Base-by-base conservation (phyloP, 139 green algal genomes). In the Tetratostichococcus sp. region DNA sequence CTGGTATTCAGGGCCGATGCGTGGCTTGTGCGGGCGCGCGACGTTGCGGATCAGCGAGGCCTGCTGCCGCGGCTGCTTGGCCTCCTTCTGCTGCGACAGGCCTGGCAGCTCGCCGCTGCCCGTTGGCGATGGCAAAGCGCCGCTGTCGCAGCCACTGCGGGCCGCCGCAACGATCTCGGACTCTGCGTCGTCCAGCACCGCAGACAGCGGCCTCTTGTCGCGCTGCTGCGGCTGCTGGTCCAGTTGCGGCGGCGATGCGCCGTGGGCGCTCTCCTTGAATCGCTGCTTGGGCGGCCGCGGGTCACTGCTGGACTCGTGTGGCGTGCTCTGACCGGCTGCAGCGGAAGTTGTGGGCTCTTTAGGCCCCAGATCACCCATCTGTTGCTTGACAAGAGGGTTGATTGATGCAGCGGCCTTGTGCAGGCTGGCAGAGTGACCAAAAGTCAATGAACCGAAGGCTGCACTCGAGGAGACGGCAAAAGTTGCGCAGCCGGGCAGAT, bases 1-100 rank as follows among this genome's bases (percentile, higher is more conserved):
- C 75, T 91, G 86, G 59, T 75, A 89, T 1, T 89, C 69, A 1
- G 80, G 62, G 0, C 86, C 86, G 8, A 91, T 69, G 32, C 86
- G 81, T 23, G 86, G 79, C 35, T 77, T 83, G 42, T 75, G 74
- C 21, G 75, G 76, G 19, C 66, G 70, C 6, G 76, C 78, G n/a
- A 62, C 19, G 19, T 62, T 62, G 50, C 50, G 50, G 50, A 62
- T 62, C 50, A 62, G 50, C 50, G 50, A 62, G 50, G 22, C 50
- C 50, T 28, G 17, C 50, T 62, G 50, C 50, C 50, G 50, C 50
- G 50, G 50, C 50, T 62, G 50, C 50, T 62, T 62, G 19, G 19
- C 50, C 50, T 25, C 14, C 50, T 17, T 62, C 50, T 8, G 50
- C 50, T 25, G 14, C 50, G 17, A 62, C 19, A 26, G 11, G 2